Base-by-base conservation (phyloP, 306 rosid genomes). In the Albizia julibrissin region DNA sequence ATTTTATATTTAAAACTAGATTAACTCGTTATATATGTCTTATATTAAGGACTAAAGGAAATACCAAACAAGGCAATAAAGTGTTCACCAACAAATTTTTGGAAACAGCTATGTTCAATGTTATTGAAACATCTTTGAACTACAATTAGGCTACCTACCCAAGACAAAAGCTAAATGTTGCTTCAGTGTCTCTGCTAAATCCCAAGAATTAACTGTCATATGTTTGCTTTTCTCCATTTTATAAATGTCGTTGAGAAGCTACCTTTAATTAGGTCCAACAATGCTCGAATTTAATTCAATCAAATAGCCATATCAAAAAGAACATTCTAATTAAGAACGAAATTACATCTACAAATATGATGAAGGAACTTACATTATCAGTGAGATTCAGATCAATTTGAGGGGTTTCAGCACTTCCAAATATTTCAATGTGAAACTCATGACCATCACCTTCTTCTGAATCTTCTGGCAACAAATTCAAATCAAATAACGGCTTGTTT, bases 401-500 rank as follows among this genome's bases (percentile, higher is more conserved):
- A 9, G 43, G 33, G 10, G 42, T 16, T 22, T 10, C 22, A 31
- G 6, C 2, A 37, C 49, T 37, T 52, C 24, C 24, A 46, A 6
- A n/a, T 1, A 26, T 44, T 66, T 82, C 19, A 66, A 8, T 1
- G 33, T n/a, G 6, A 69, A 22, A 7, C 4, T 74, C 72, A 2
- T 58, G 31, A 22, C 2, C 15, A 9, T 8, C 29, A 0, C n/a
- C 58, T 40, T 68, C 27, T 16, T 83, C 78, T 49, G 31, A 2
- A 26, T 8, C 56, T 73, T 70, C 34, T 42, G 83, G 72, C 27
- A 54, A 43, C 56, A 42, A 13, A 70, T 84, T 84, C 18, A 84
- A 75, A 76, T 84, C 80, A 26, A 84, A n/a, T n/a, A n/a, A 42
- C 21, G 74, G 31, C 24, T 79, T 69, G 15, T 10, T 70, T 43